Evolutionary conservation across 257 asterid species (phyloP).

Genomic region (Jacaranda copaia): DNA sequence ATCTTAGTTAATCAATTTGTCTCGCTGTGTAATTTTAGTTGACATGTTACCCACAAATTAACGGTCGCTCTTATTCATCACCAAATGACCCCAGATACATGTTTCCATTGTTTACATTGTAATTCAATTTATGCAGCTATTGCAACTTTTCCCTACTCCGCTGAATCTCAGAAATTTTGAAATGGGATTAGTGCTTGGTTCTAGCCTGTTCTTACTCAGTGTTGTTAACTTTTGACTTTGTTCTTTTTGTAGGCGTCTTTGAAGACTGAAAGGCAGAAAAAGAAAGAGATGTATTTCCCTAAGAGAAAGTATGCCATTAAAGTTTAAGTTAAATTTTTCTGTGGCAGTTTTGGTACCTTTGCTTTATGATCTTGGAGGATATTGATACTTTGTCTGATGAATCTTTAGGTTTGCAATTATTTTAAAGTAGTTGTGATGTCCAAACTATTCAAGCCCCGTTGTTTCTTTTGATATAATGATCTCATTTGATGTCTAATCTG

Average conservation of each 20-base stretch:
- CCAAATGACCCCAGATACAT: no score
- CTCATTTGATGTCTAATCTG: neutral
- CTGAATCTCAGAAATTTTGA: no score
- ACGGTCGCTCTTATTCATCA: no score
- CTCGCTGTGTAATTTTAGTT: no score
- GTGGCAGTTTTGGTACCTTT: constrained; percentile 10
- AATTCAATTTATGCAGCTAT: no score
- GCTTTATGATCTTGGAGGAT: constrained; percentile 2
- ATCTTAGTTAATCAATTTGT: no score
- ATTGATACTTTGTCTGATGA: constrained; percentile 10
- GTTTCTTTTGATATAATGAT: neutral
- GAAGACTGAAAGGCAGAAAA: constrained; percentile 76
- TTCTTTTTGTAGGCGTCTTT: constrained; percentile 57
- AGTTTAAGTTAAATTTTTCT: constrained; percentile 42
- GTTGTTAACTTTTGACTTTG: neutral
- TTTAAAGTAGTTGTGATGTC: neutral
- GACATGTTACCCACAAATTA: no score
- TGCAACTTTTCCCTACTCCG: no score
- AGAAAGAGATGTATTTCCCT: constrained; percentile 79
- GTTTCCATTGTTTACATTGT: no score
- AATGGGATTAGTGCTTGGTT: neutral
- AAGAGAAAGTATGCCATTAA: constrained; percentile 78
- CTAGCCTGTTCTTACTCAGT: neutral
- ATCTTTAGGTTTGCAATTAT: constrained; percentile 6
- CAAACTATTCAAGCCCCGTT: neutral